Percentiles rank a stretch among this genome's conserved stretches.
Evolutionary conservation across 1,284 basidiomycete species (phyloP).

Genomic region (Mycena sp.): DNA sequence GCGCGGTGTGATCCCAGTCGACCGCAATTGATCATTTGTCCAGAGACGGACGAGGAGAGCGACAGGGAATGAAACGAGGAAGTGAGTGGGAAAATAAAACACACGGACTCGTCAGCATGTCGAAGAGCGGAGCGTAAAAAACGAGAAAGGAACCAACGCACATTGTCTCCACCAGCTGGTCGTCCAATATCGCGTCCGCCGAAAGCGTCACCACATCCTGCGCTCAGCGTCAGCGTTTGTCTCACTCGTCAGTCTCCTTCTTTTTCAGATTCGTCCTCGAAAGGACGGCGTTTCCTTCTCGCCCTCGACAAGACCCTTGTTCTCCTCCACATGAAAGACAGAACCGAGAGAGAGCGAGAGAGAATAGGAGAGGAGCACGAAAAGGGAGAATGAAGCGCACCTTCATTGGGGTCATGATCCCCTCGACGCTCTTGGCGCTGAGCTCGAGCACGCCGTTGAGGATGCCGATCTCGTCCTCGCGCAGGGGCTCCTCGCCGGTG

Average conservation of each 20-base stretch:
- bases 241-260: too few relatives aligned
- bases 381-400: conserved; percentile 46
- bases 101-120: background rate
- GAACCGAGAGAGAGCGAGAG: too few relatives aligned
- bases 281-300: too few relatives aligned
- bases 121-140: background rate
- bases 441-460: conserved; percentile 89
- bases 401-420: conserved; percentile 90
- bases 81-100: background rate
- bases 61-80: background rate
- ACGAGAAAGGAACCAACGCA: conserved; percentile 42
- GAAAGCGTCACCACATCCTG: conserved; percentile 85
- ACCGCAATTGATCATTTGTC: background rate
- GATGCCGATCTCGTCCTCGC: conserved; percentile 91
- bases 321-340: too few relatives aligned
- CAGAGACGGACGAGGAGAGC: background rate
- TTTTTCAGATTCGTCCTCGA: too few relatives aligned
- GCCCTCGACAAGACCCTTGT: too few relatives aligned
- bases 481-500: conserved; percentile 85
- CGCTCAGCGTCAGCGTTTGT: too few relatives aligned
- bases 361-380: background rate
- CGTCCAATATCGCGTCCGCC: conserved; percentile 83
- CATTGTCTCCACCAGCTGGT: conserved; percentile 81
- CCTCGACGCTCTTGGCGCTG: conserved; percentile 83
- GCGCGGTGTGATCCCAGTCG: too few relatives aligned